Percentiles rank a stretch among this genome's conserved stretches.
Conservation (phyloP, 164 flowering plant species). For the Paratinospora sagittata region DNA sequence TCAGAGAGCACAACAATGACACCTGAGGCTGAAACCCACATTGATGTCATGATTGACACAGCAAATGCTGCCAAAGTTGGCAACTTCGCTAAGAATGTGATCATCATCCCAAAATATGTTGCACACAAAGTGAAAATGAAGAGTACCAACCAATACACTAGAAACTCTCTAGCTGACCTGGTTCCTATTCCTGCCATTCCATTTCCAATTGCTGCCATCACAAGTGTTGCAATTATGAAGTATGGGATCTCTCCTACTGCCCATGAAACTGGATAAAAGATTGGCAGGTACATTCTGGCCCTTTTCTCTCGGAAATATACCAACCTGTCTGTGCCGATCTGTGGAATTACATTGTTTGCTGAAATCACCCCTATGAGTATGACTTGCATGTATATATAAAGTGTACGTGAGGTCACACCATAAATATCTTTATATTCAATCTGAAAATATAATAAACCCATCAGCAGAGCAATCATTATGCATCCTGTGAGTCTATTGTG, state of each 20-base stretch:
- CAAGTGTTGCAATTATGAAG: constrained; percentile 26
- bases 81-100: constrained; percentile 27
- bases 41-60: constrained; percentile 28
- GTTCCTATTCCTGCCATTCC: constrained; percentile 32
- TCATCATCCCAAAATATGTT: constrained; percentile 32
- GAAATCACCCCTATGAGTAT: constrained; percentile 30
- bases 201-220: constrained; percentile 26
- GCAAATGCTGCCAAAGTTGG: constrained; percentile 31
- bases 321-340: constrained; percentile 28
- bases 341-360: constrained; percentile 30
- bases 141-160: constrained; percentile 27
- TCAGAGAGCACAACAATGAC: constrained; percentile 27
- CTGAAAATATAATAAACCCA: constrained; percentile 29
- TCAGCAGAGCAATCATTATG: constrained; percentile 23
- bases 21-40: constrained; percentile 34
- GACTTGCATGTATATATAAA: constrained; percentile 30
- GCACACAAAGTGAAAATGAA: constrained; percentile 25
- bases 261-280: constrained; percentile 30
- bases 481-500: constrained; percentile 29
- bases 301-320: constrained; percentile 28
- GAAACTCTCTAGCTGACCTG: constrained; percentile 20
- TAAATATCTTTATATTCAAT: constrained; percentile 22
- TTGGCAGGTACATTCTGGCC: constrained; percentile 25
- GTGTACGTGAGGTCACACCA: constrained; percentile 22
- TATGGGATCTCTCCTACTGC: constrained; percentile 29